phyloP scores from a whole-genome alignment of 192 early-diverging fungal species.

The Pilobolus umbonatus region DNA sequence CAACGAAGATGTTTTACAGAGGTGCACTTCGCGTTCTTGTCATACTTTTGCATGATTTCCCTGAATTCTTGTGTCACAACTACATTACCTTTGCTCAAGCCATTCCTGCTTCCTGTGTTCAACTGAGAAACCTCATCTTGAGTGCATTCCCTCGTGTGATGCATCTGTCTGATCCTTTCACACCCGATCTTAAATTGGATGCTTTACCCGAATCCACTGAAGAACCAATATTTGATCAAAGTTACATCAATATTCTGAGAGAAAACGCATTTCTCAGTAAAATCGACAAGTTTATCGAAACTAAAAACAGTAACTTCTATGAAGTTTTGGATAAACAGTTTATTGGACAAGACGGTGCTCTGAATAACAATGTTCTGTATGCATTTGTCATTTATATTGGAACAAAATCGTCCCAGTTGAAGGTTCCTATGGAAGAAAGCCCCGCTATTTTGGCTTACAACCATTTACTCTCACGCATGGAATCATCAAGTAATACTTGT shows the following conservation, averaged over 20 bases:
- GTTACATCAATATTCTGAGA: slow-evolving; percentile 60
- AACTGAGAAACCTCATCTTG: slow-evolving; percentile 95
- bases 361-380: slow-evolving; percentile 69
- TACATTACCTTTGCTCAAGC: slow-evolving; percentile 88
- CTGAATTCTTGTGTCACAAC: slow-evolving; percentile 93
- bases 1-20: slow-evolving; percentile 78
- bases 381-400: slow-evolving; percentile 88
- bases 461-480: slow-evolving; percentile 47
- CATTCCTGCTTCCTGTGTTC: slow-evolving; percentile 87
- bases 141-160: slow-evolving; percentile 94
- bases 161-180: slow-evolving; percentile 94
- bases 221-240: slow-evolving; percentile 76
- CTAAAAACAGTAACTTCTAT: slow-evolving; percentile 49
- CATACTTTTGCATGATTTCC: slow-evolving; percentile 93
- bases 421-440: slow-evolving; percentile 44
- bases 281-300: slow-evolving; percentile 65
- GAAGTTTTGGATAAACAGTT: slow-evolving; percentile 50
- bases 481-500: slow-evolving; percentile 2
- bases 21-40: slow-evolving; percentile 87
- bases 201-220: slow-evolving; percentile 81
- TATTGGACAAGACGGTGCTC: slow-evolving; percentile 33
- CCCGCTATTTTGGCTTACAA: slow-evolving; percentile 78
- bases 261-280: slow-evolving; percentile 60
- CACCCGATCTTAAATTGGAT: slow-evolving; percentile 88
- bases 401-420: slow-evolving; percentile 62